Evolutionary conservation across 768 basidiomycete species (phyloP).

Genomic region (Kwoniella botswanensis): DNA sequence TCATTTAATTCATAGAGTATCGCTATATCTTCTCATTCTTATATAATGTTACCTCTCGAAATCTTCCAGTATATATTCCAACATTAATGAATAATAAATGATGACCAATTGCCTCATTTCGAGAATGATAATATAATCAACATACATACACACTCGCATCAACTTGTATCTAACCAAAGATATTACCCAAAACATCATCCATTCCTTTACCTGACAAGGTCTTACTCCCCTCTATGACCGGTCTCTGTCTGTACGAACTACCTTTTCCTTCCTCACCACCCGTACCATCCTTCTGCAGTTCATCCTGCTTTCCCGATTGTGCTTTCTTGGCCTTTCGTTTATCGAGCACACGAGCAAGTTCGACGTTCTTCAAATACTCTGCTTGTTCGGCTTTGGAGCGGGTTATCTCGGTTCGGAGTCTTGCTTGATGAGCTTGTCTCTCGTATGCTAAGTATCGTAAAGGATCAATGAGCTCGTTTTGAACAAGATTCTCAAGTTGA

Average conservation of each 20-base stretch:
- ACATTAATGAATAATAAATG: too few species aligned
- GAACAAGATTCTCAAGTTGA: background rate
- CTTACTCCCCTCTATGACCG: constrained; percentile 33
- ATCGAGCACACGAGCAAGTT: constrained; percentile 74
- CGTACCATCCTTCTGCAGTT: background rate
- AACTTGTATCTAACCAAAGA: constrained; percentile 42
- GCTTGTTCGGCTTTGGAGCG: constrained; percentile 86
- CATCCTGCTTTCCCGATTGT: constrained; percentile 14
- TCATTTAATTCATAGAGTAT: too few species aligned
- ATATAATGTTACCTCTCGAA: too few species aligned
- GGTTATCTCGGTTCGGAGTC: constrained; percentile 86
- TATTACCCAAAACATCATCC: constrained; percentile 51
- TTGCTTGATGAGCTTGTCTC: constrained; percentile 81
- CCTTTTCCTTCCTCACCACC: constrained; percentile 14
- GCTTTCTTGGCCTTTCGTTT: constrained; percentile 56
- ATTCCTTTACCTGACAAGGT: constrained; percentile 44
- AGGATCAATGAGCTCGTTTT: background rate
- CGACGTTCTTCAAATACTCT: constrained; percentile 92
- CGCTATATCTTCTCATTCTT: too few species aligned
- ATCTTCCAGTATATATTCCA: too few species aligned
- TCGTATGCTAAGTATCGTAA: constrained; percentile 76
- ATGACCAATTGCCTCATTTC: too few species aligned
- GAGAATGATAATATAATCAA: too few species aligned
- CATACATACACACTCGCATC: background rate
- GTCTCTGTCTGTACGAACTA: constrained; percentile 43